phyloP scores from a whole-genome alignment of 1,284 basidiomycete genomes.

The Tilletia walkeri region DNA sequence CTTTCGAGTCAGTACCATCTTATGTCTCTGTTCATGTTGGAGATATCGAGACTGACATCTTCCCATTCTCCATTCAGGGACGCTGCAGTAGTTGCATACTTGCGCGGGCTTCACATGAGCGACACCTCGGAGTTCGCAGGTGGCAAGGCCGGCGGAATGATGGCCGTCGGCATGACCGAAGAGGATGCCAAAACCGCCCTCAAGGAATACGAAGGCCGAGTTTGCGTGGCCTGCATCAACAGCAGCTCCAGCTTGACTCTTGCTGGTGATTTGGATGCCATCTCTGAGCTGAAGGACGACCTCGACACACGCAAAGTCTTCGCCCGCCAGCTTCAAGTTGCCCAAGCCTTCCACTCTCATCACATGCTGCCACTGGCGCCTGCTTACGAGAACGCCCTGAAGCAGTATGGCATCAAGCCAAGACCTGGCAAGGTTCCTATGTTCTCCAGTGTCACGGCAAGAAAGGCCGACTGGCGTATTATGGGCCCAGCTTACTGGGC shows the following conservation, averaged over 20 bases:
- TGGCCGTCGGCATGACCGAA: slow-evolving; percentile 3
- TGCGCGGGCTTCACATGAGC: not conserved
- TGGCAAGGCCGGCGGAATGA: not conserved
- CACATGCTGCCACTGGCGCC: not conserved
- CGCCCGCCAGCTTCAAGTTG: not conserved
- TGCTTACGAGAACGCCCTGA: not conserved
- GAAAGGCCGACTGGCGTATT: not conserved
- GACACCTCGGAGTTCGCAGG: not conserved
- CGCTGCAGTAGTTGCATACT: not conserved
- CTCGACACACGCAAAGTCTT: not conserved
- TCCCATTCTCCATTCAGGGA: not conserved
- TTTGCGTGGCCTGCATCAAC: not conserved
- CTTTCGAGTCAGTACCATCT: not conserved
- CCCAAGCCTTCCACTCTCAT: slow-evolving; percentile 4
- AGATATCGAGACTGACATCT: too few species aligned
- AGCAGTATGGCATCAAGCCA: not conserved
- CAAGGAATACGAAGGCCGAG: not conserved
- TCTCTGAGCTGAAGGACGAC: not conserved
- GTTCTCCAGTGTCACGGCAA: slow-evolving; percentile 1
- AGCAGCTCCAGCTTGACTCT: slow-evolving; percentile 1
- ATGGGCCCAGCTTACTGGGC: slow-evolving; percentile 1
- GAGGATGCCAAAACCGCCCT: not conserved
- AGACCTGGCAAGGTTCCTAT: not conserved
- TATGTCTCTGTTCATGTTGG: too few species aligned
- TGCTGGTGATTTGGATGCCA: not conserved